phyloP scores from a whole-genome alignment of 2,329 filamentous ascomycete species.

The Pseudofabraea citricarpa region DNA sequence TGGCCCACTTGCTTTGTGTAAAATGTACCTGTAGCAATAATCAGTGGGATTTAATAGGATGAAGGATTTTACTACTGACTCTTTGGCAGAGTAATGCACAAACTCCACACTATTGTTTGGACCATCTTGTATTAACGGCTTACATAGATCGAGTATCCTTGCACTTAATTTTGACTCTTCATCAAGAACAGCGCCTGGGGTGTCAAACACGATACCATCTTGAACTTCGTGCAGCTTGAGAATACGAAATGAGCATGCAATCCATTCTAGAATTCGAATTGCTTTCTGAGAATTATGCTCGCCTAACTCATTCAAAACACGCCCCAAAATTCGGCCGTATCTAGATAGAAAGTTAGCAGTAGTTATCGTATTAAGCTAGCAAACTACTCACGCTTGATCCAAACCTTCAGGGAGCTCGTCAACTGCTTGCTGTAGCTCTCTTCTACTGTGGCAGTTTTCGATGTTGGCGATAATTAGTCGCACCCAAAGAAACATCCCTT shows the following conservation, averaged over 20 bases:
- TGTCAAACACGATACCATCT: slow-evolving; percentile 8
- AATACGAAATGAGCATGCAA: slow-evolving; percentile 10
- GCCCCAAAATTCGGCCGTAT: slow-evolving; percentile 15
- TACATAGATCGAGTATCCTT: slow-evolving; percentile 6
- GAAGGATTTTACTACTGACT: too few relatives aligned
- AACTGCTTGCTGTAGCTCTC: slow-evolving; percentile 6
- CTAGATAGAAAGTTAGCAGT: neutral
- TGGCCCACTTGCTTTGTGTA: slow-evolving; percentile 6
- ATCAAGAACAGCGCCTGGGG: neutral
- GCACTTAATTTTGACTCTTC: slow-evolving; percentile 3
- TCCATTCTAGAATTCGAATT: slow-evolving; percentile 9
- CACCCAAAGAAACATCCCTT: slow-evolving; percentile 15
- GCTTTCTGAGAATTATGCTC: neutral
- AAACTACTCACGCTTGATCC: slow-evolving; percentile 12
- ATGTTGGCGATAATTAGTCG: slow-evolving; percentile 7
- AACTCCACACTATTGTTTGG: slow-evolving; percentile 9
- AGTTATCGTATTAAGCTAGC: slow-evolving; percentile 1
- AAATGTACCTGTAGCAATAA: slow-evolving; percentile 12
- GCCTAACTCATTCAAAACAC: slow-evolving; percentile 31
- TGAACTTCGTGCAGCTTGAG: slow-evolving; percentile 9
- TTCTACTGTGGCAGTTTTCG: slow-evolving; percentile 2
- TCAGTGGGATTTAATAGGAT: too few relatives aligned
- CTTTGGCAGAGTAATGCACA: slow-evolving; percentile 13
- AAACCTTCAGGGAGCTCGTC: slow-evolving; percentile 7
- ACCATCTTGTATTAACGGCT: slow-evolving; percentile 9